These are phyloP conservation scores for Gnaphalium uliginosum DNA, from an alignment of 129 eudicot genomes.

Conservation along the genomic window DNA sequence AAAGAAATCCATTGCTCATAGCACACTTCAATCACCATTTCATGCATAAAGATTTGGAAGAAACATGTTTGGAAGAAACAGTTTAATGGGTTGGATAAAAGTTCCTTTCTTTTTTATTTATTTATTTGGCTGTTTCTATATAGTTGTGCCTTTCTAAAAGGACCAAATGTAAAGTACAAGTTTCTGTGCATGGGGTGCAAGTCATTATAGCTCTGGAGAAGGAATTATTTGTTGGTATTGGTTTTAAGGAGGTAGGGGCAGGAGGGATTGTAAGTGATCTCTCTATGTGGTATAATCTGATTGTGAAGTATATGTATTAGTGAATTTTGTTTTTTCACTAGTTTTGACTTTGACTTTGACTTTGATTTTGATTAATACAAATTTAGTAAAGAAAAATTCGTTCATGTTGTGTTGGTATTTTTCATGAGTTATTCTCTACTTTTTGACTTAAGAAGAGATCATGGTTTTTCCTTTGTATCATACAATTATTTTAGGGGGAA, in stretches of 20 bases:
- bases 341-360: constrained; percentile 26
- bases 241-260: neutral
- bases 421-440: neutral
- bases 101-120: neutral
- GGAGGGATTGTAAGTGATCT: constrained; percentile 17
- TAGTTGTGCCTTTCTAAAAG: constrained; percentile 11
- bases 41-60: constrained; percentile 35
- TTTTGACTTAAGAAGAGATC: no score
- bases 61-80: constrained; percentile 33
- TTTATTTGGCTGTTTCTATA: neutral
- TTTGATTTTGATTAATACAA: constrained; percentile 24
- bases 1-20: constrained; percentile 78
- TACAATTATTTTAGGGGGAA: no score
- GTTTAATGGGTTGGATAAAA: constrained; percentile 31
- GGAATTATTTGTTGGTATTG: constrained; percentile 13
- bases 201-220: constrained; percentile 12
- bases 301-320: constrained; percentile 25
- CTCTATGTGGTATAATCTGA: constrained; percentile 28
- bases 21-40: constrained; percentile 63
- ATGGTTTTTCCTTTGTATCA: no score
- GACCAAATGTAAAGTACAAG: constrained; percentile 7
- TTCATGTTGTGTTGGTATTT: constrained; percentile 12
- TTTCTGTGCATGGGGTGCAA: constrained; percentile 16
- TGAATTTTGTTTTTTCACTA: constrained; percentile 21
- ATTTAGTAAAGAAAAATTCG: constrained; percentile 19